Evolutionary conservation across 1,284 basidiomycete genomes (phyloP).

Genomic region (Sporisorium graminicola): DNA sequence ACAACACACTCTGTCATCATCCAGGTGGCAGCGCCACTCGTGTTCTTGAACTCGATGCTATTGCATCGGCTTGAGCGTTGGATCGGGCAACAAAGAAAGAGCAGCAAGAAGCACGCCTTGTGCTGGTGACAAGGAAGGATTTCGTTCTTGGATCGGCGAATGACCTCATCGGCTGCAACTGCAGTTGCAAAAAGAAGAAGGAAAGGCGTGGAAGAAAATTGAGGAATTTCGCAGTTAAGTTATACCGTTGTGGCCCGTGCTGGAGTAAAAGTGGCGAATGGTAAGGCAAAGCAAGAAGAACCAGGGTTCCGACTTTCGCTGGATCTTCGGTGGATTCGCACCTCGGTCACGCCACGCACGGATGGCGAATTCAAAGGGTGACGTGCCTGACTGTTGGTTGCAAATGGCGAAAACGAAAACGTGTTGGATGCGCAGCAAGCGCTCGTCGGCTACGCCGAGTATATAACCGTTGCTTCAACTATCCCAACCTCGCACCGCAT

Average conservation of each 20-base stretch:
- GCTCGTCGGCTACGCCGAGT: neutral
- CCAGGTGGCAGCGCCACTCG: no score
- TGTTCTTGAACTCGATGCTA: no score
- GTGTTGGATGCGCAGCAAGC: neutral
- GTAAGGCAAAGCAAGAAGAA: neutral
- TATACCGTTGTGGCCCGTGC: conserved; percentile 19
- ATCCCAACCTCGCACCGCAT: no score
- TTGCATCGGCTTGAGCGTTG: no score
- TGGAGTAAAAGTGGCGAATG: neutral
- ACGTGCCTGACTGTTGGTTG: neutral
- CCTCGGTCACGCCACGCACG: conserved; percentile 8
- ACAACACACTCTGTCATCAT: no score
- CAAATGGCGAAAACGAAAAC: no score
- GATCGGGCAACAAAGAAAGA: no score
- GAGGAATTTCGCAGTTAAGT: neutral
- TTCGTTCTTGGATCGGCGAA: conserved; percentile 26
- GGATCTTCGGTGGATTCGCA: conserved; percentile 15
- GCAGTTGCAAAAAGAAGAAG: no score
- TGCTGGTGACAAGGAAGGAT: neutral
- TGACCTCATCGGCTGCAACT: conserved; percentile 28
- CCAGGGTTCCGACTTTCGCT: neutral
- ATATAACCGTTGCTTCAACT: neutral
- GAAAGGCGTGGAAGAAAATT: conserved; percentile 34
- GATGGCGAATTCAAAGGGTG: neutral
- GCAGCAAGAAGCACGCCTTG: neutral